phyloP scores from a whole-genome alignment of 345 rosid species.

The Boechera retrofracta region DNA sequence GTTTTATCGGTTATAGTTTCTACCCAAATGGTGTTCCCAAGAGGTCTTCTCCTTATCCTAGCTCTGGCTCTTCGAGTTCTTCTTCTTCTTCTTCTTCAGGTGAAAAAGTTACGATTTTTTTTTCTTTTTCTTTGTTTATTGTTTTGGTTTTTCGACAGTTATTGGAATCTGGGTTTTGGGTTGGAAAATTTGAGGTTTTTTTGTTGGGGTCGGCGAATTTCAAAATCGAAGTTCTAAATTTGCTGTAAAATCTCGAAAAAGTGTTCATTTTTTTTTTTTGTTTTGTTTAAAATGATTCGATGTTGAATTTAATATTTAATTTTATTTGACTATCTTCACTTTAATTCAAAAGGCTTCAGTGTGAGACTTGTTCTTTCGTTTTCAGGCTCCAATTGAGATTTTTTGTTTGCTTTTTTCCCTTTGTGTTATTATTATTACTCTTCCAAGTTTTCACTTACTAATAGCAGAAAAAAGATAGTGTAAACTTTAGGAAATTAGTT shows the following conservation, averaged over 20 bases:
- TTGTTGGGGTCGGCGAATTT: not conserved
- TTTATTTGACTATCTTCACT: conserved; percentile 30
- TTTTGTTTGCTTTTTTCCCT: too few relatives aligned
- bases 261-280: not conserved
- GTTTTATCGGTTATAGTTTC: conserved; percentile 80
- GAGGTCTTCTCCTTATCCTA: conserved; percentile 56
- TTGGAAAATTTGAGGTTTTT: too few relatives aligned
- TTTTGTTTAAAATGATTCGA: not conserved
- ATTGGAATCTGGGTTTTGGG: too few relatives aligned
- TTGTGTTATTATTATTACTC: not conserved
- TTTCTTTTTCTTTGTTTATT: not conserved
- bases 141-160: not conserved
- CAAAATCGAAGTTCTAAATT: not conserved
- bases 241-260: conserved; percentile 17
- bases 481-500: not conserved
- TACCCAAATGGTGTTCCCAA: conserved; percentile 85
- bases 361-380: conserved; percentile 38
- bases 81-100: conserved; percentile 42
- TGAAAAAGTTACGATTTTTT: not conserved
- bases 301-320: not conserved
- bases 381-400: conserved; percentile 26
- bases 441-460: not conserved
- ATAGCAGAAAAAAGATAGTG: not conserved
- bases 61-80: conserved; percentile 50
- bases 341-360: conserved; percentile 42